A percentile compares a stretch with the other conserved stretches of the same genome.
phyloP scores from a whole-genome alignment of 257 asterid species.

The Misopates orontium region DNA sequence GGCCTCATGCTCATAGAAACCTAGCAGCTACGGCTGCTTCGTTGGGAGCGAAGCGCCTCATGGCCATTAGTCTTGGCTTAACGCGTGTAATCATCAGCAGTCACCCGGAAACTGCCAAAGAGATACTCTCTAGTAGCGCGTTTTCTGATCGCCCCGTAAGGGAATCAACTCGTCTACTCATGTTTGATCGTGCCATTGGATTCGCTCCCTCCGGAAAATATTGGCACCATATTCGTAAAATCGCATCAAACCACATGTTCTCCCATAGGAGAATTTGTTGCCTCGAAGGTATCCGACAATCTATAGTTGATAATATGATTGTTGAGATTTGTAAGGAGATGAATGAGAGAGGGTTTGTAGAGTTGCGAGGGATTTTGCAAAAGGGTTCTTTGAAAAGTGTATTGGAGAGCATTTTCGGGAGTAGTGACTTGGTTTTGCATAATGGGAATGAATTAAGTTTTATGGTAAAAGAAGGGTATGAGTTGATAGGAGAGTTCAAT shows the following conservation, averaged over 20 bases:
- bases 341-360: constrained; percentile 40
- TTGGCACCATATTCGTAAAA: constrained; percentile 56
- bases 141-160: constrained; percentile 56
- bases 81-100: constrained; percentile 52
- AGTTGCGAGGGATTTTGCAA: constrained; percentile 44
- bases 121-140: constrained; percentile 46
- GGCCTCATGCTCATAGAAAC: constrained; percentile 52
- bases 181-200: constrained; percentile 73
- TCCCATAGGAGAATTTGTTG: constrained; percentile 50
- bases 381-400: constrained; percentile 53
- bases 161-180: constrained; percentile 57
- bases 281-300: constrained; percentile 46
- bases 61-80: constrained; percentile 57
- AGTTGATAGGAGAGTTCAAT: constrained; percentile 53
- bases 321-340: constrained; percentile 31
- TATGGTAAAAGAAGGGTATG: constrained; percentile 77
- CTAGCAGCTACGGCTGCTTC: constrained; percentile 45
- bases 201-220: constrained; percentile 53
- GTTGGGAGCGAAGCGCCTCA: constrained; percentile 43
- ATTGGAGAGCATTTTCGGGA: constrained; percentile 64
- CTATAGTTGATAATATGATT: constrained; percentile 39
- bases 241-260: constrained; percentile 57
- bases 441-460: constrained; percentile 40
- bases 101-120: constrained; percentile 65
- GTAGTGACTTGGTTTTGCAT: constrained; percentile 25